Conservation (phyloP, 495 filamentous ascomycete species). For the Oleoguttula mirabilis region DNA sequence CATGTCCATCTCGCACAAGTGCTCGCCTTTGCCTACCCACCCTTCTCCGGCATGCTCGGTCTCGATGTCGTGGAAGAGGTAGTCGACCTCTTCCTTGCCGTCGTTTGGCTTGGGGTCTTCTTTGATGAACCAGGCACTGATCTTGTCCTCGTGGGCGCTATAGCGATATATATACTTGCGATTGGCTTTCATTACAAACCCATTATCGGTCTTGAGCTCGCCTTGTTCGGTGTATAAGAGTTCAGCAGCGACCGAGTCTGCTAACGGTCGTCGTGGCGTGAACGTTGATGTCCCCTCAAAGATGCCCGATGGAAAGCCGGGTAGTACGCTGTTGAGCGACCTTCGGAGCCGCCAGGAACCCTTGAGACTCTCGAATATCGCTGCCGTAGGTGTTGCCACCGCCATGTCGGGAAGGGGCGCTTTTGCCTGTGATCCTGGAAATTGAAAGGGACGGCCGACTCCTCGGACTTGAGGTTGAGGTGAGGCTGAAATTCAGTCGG, state of each 20-base stretch:
- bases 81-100: constrained; percentile 41
- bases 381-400: constrained; percentile 1
- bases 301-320: constrained; percentile 46
- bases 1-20: constrained; percentile 55
- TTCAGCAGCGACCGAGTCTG: constrained; percentile 32
- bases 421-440: too few species aligned
- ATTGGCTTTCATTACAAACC: constrained; percentile 26
- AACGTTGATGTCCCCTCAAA: constrained; percentile 54
- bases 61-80: constrained; percentile 52
- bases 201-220: constrained; percentile 37
- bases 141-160: constrained; percentile 38
- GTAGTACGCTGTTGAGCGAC: constrained; percentile 35
- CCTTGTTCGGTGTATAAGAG: constrained; percentile 59
- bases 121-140: constrained; percentile 57
- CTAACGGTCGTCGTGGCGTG: constrained; percentile 36
- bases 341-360: constrained; percentile 48
- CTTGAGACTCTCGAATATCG: constrained; percentile 18
- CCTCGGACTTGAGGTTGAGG: too few species aligned
- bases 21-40: constrained; percentile 46
- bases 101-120: constrained; percentile 33
- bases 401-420: too few species aligned
- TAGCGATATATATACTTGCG: constrained; percentile 47
- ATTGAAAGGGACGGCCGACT: too few species aligned
- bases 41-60: constrained; percentile 21
- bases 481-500: too few species aligned